Percentiles rank a stretch among this genome's conserved stretches.
phyloP scores from a whole-genome alignment of 2,329 filamentous ascomycete genomes.

The Aquanectria penicillioides region DNA sequence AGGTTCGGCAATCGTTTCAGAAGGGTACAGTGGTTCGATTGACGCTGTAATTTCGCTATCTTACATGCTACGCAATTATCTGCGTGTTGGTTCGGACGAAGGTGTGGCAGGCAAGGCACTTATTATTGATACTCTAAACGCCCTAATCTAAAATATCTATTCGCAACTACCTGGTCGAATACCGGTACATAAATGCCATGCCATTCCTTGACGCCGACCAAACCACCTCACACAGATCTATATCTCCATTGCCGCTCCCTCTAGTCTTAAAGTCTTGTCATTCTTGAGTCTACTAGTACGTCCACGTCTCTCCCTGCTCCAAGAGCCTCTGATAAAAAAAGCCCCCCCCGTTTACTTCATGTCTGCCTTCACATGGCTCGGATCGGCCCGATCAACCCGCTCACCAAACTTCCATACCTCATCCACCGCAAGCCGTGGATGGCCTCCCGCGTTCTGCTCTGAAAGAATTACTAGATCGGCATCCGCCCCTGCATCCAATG shows the following conservation, averaged over 20 bases:
- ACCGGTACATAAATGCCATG: no score
- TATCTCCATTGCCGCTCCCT: no score
- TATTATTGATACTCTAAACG: slow-evolving; percentile 3
- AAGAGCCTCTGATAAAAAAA: no score
- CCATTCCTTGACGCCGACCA: no score
- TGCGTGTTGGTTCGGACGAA: no score
- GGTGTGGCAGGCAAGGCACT: no score
- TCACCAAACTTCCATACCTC: slow-evolving; percentile 84
- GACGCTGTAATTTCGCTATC: background rate
- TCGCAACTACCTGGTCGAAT: no score
- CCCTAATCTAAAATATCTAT: no score
- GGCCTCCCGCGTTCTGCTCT: slow-evolving; percentile 57
- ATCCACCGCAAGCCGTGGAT: slow-evolving; percentile 69
- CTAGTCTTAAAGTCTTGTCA: no score
- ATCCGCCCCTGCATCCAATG: slow-evolving; percentile 69
- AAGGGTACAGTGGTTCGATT: background rate
- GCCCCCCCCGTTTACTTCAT: slow-evolving; percentile 1
- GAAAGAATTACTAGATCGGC: slow-evolving; percentile 76
- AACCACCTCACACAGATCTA: no score
- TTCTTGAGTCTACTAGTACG: background rate
- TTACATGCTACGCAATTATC: no score
- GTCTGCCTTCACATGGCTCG: slow-evolving; percentile 29
- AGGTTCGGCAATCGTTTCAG: slow-evolving; percentile 5
- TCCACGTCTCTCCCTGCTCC: no score
- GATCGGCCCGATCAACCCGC: slow-evolving; percentile 52